A percentile compares a stretch with the other conserved stretches of the same genome.
Conservation (phyloP, 2,329 filamentous ascomycete genomes). For the Aspergillus piperis region DNA sequence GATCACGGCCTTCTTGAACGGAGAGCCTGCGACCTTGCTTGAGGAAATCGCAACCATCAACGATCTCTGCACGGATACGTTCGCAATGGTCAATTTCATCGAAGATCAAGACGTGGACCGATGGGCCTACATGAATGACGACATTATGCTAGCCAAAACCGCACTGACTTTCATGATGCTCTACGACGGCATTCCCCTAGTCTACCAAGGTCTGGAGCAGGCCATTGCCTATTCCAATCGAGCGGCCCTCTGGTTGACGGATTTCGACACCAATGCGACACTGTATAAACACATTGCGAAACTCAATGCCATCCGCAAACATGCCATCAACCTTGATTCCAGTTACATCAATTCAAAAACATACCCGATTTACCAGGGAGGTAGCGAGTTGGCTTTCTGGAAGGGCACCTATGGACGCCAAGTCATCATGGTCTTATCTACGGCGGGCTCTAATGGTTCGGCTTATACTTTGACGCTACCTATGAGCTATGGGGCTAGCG, state of each 20-base stretch:
- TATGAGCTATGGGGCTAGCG: constrained; percentile 27
- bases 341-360: constrained; percentile 43
- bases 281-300: constrained; percentile 44
- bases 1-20: constrained; percentile 35
- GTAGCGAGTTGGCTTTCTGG: constrained; percentile 45
- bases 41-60: constrained; percentile 29
- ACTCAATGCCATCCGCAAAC: constrained; percentile 48
- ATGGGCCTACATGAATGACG: constrained; percentile 55
- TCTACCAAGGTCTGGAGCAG: constrained; percentile 68
- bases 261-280: constrained; percentile 45
- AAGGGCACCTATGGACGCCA: constrained; percentile 48
- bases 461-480: constrained; percentile 34
- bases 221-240: constrained; percentile 56
- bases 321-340: constrained; percentile 37
- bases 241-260: constrained; percentile 58
- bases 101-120: constrained; percentile 63
- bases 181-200: constrained; percentile 61
- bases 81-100: constrained; percentile 54
- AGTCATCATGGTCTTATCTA: constrained; percentile 48
- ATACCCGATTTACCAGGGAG: constrained; percentile 44
- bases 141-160: constrained; percentile 60
- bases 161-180: constrained; percentile 63
- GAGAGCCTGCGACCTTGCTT: constrained; percentile 31
- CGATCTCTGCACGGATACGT: constrained; percentile 42
- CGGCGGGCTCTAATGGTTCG: constrained; percentile 37